Base-by-base conservation (phyloP, 2,329 filamentous ascomycete species). In the Beauveria asiatica region DNA sequence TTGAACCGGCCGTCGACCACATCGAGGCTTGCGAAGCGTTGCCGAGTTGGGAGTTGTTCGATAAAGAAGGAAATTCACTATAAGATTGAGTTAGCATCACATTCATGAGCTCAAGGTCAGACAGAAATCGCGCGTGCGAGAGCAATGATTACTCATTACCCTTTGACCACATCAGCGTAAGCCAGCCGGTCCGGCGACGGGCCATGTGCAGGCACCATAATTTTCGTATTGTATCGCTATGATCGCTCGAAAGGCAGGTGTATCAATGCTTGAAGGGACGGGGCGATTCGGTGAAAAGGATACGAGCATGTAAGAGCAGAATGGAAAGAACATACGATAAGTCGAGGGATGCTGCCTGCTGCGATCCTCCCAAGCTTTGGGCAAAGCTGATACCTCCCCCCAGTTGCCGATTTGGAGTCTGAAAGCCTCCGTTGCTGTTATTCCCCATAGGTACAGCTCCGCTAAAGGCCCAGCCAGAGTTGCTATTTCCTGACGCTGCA, bases 41-140 rank as follows among this genome's bases (percentile, higher is more conserved):
- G 30, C 78, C 73, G 48, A 83, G 71, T 67, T 83, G 81, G 49
- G 82, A 75, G 64, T 81, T 85, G 67, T 83, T 85, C 56, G 83
- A 86, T 65, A 88, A 72, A 23, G 84, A 85, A 9, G 85, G 85
- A 59, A 88, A 88, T 68, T 88, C 84, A 62, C 84, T 88, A 62
- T n/a, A n/a, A n/a, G 17, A 1, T 10, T 11, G 3, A 23, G 21
- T 46, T 41, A 56, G 54, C 8, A 57, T 13, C 33, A 16, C 5
- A 6, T 37, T 13, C 33, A 27, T 16, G n/a, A 50, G 25, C 19
- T 7, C 30, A 7, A 16, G 19, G 16, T 16, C 13, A 25, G 27
- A 9, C 17, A 27, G 10, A 6, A 25, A 39, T 16, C 9, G 45
- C 19, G 25, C 10, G 46, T 23, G 46, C 54, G 45, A 37, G 37